These are phyloP conservation scores for Solanum piurae DNA, from an alignment of 257 asterid genomes.

Conservation along the genomic window DNA sequence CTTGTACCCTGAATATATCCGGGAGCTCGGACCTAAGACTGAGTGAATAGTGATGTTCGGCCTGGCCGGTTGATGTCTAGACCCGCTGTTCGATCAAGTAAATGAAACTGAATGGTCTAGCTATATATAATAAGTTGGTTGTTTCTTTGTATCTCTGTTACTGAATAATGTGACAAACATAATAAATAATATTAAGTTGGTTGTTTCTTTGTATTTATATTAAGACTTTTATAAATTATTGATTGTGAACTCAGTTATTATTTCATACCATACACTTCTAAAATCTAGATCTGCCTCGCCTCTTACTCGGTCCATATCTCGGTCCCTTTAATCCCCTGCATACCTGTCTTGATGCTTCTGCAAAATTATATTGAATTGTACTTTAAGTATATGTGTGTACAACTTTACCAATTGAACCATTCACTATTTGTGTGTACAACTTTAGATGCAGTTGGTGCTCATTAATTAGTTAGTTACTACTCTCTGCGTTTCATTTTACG, in stretches of 20 bases:
- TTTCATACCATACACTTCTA: too few species aligned
- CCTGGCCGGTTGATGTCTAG: background rate
- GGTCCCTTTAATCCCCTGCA: background rate
- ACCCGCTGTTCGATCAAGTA: background rate
- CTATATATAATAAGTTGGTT: background rate
- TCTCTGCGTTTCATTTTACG: background rate
- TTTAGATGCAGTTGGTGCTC: background rate
- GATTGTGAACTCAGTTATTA: background rate
- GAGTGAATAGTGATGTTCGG: background rate
- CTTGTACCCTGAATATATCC: slow-evolving; percentile 35
- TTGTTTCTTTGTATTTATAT: background rate
- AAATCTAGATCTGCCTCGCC: background rate
- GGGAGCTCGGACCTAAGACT: background rate
- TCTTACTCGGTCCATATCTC: background rate
- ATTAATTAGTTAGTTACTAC: background rate
- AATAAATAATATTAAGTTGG: background rate
- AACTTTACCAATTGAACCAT: too few species aligned
- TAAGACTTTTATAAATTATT: background rate
- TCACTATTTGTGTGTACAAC: too few species aligned
- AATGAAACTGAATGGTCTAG: background rate
- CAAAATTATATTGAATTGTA: too few species aligned
- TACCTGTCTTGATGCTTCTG: background rate
- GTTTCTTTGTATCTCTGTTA: background rate
- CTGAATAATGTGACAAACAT: background rate
- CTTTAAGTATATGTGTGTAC: too few species aligned